Evolutionary conservation across 2,329 filamentous ascomycete genomes (phyloP), one percentile per base, ranked within the genome.

Genomic region (Ceratocystis papillata): DNA sequence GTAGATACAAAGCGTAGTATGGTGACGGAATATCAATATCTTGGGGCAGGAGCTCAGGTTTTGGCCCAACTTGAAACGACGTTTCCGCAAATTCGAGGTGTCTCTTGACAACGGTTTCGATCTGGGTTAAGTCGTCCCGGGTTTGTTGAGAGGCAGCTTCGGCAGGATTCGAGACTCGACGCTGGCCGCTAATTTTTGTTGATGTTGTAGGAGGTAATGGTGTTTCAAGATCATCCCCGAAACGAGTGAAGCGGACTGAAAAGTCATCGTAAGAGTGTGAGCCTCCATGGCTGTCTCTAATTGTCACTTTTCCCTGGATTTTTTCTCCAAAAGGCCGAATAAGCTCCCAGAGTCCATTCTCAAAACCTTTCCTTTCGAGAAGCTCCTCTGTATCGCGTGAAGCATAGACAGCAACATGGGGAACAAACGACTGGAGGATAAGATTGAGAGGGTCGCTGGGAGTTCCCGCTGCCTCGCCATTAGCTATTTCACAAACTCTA

Each of bases 251-350:
- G 65, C 90, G 87, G 67, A 99, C 82, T 0, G 90, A 87, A 75
- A 91, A 99, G 74, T 97, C 91, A 65, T 96, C 93, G 78, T 88
- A 93, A 48, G 84, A 83, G 72, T 85, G 85, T 73, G 90, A 92
- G 55, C 87, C 84, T 7, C 94, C 93, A 70, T 89, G 86, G 73
- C 92, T 96, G 76, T 99, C 94, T 71, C 94, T 81, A 65, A 97
- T 87, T 2, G 89, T 89, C 63, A 99, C 87, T 72, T 94, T 96
- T 37, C 94, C 94, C 62, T 87, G 84, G 0, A 97, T 82, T 17
- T 81, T 83, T 76, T 99, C 94, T 37, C 94, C 94, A 77, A 96
- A 99, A 0, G 94, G 93, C 63, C 93, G 81, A 66, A 99, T 77
- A 28, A 99, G 78, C 74, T 96, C 89, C 79, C 91, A 87, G 62